Evolutionary conservation across 495 filamentous ascomycete genomes (phyloP).

Genomic region (Penicillium macrosclerotiorum): DNA sequence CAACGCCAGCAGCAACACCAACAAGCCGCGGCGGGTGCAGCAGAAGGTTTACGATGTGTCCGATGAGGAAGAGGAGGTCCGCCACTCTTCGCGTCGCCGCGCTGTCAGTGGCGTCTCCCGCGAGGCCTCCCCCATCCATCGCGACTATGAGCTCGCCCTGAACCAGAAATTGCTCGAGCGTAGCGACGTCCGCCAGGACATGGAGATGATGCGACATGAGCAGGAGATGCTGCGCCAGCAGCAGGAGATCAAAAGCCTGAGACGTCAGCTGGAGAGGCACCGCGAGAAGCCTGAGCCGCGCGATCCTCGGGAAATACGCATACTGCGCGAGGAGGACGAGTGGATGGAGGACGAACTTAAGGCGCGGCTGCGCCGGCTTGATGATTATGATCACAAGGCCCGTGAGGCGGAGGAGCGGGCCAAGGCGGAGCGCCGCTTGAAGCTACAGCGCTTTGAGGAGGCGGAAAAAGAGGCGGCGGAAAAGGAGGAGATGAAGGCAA

Average conservation of each 20-base stretch:
- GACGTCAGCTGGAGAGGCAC: constrained; percentile 41
- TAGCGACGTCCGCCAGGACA: constrained; percentile 38
- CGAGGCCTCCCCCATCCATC: constrained; percentile 19
- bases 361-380: constrained; percentile 31
- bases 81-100: constrained; percentile 20
- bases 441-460: constrained; percentile 31
- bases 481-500: constrained; percentile 23
- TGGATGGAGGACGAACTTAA: constrained; percentile 38
- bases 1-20: constrained; percentile 16
- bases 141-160: constrained; percentile 39
- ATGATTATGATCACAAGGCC: constrained; percentile 34
- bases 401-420: constrained; percentile 31
- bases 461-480: constrained; percentile 31
- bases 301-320: constrained; percentile 19
- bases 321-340: constrained; percentile 34
- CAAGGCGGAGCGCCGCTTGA: constrained; percentile 26
- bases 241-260: constrained; percentile 44
- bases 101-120: constrained; percentile 16
- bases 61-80: constrained; percentile 34
- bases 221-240: constrained; percentile 44
- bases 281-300: constrained; percentile 23
- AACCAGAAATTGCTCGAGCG: constrained; percentile 37
- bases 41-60: constrained; percentile 21
- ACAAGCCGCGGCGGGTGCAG: constrained; percentile 19
- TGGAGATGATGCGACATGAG: constrained; percentile 41